These are phyloP conservation scores for Lipomyces orientalis DNA, from an alignment of 805 yeast species.

Conservation along the genomic window DNA sequence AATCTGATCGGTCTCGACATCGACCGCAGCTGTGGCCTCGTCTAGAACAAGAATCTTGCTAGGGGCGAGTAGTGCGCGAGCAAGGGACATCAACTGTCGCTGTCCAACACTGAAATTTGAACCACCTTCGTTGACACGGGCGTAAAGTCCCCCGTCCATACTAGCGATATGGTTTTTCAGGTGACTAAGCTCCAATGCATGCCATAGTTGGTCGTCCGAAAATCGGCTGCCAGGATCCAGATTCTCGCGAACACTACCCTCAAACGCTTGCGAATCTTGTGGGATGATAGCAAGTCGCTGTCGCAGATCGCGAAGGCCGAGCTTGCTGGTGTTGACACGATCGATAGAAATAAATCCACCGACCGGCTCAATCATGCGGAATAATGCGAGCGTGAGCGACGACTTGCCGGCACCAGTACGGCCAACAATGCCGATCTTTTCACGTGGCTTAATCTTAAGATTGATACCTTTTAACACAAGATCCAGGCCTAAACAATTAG, in stretches of 20 bases:
- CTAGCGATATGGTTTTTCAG: conserved; percentile 65
- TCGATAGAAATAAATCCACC: conserved; percentile 74
- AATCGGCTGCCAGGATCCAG: conserved; percentile 77
- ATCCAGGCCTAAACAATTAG: conserved; percentile 55
- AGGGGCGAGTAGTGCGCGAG: conserved; percentile 78
- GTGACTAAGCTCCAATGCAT: conserved; percentile 76
- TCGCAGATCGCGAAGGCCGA: conserved; percentile 81
- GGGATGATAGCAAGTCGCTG: conserved; percentile 83
- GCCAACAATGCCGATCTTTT: conserved; percentile 94
- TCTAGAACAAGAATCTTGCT: conserved; percentile 78
- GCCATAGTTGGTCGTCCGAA: conserved; percentile 79
- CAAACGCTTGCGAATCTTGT: conserved; percentile 90
- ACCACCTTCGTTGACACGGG: conserved; percentile 74
- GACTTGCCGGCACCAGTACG: conserved; percentile 97
- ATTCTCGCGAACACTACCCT: conserved; percentile 83
- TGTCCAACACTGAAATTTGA: conserved; percentile 85
- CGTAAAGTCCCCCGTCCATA: conserved; percentile 62
- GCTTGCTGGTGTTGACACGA: conserved; percentile 62
- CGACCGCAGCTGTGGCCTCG: conserved; percentile 91
- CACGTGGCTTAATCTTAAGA: conserved; percentile 67
- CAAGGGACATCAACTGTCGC: conserved; percentile 79
- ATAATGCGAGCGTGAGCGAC: conserved; percentile 79
- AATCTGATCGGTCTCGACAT: conserved; percentile 79
- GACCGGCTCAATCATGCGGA: conserved; percentile 80
- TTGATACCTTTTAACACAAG: conserved; percentile 72